Evolutionary conservation across 495 filamentous ascomycete genomes (phyloP).

Genomic region (Poronia punctata): DNA sequence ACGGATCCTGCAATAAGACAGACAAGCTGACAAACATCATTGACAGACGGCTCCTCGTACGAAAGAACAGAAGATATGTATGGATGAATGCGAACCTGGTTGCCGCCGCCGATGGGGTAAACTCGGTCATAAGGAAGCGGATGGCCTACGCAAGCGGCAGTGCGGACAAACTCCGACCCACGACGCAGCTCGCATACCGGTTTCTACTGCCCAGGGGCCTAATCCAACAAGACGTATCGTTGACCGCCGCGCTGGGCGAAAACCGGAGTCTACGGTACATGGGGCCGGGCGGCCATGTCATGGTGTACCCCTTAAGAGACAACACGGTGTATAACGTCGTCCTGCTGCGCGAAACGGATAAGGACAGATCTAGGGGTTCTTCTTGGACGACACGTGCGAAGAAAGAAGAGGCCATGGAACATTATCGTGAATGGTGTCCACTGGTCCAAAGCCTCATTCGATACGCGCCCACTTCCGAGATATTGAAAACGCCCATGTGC

Average conservation of each 20-base stretch:
- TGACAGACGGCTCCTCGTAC: constrained; percentile 2
- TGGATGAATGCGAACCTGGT: constrained; percentile 34
- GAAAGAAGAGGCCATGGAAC: constrained; percentile 3
- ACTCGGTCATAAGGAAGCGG: constrained; percentile 32
- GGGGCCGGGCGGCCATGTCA: constrained; percentile 38
- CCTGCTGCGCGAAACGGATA: constrained; percentile 5
- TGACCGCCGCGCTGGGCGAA: constrained; percentile 30
- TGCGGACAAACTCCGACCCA: constrained; percentile 26
- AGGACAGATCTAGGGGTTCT: background rate
- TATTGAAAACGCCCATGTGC: constrained; percentile 6
- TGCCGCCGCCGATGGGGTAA: constrained; percentile 44
- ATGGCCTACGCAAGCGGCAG: constrained; percentile 21
- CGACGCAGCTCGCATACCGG: constrained; percentile 41
- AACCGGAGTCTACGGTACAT: constrained; percentile 38
- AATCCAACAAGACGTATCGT: constrained; percentile 32
- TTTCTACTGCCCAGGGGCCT: constrained; percentile 32
- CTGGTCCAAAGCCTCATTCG: background rate
- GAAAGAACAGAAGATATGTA: background rate
- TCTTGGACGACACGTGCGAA: constrained; percentile 1
- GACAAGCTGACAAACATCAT: background rate
- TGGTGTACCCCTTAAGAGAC: constrained; percentile 21
- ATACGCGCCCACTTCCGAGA: background rate
- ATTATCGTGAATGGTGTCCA: constrained; percentile 6
- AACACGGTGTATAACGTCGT: constrained; percentile 17
- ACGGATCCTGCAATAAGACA: too few relatives aligned